Conservation (phyloP, 108 stramenopile genomes). For the Stephanodiscus minutulus region DNA sequence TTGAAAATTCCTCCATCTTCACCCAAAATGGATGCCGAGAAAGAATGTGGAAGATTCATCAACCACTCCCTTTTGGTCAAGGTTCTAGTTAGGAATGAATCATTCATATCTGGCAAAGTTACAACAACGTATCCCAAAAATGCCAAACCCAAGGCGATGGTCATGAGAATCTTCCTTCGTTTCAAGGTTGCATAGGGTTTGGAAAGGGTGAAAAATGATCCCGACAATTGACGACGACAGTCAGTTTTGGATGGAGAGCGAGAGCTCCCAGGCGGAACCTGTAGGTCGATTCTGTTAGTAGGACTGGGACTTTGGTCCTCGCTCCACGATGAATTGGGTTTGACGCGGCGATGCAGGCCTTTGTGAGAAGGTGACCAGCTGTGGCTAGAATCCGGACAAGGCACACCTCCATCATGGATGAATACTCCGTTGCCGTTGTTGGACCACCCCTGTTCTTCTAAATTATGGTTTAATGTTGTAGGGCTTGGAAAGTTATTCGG, state of each 20-base stretch:
- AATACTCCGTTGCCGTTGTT: constrained; percentile 20
- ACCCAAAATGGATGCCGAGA: constrained; percentile 2
- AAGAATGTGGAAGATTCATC: constrained; percentile 17
- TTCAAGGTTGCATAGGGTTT: neutral
- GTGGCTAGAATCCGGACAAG: neutral
- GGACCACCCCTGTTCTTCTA: constrained; percentile 12
- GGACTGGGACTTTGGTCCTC: neutral
- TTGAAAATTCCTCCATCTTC: neutral
- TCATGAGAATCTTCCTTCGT: constrained; percentile 11
- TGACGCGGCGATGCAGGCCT: neutral
- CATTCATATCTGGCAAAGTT: constrained; percentile 12
- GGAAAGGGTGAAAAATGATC: neutral
- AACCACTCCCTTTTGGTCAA: constrained; percentile 20
- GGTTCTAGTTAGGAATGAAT: constrained; percentile 1
- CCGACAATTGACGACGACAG: constrained; percentile 3
- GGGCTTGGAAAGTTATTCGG: neutral
- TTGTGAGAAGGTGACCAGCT: constrained; percentile 2
- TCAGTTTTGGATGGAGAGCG: neutral
- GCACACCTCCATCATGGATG: constrained; percentile 5
- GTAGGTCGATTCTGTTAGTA: neutral
- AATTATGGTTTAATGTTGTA: constrained; percentile 6
- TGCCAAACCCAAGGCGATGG: constrained; percentile 17
- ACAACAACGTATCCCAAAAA: constrained; percentile 26
- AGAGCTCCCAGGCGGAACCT: neutral
- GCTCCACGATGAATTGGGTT: neutral